Evolutionary conservation across 306 rosid species (phyloP), one percentile per base, ranked within the genome.

Genomic region (Dryas octopetala): DNA sequence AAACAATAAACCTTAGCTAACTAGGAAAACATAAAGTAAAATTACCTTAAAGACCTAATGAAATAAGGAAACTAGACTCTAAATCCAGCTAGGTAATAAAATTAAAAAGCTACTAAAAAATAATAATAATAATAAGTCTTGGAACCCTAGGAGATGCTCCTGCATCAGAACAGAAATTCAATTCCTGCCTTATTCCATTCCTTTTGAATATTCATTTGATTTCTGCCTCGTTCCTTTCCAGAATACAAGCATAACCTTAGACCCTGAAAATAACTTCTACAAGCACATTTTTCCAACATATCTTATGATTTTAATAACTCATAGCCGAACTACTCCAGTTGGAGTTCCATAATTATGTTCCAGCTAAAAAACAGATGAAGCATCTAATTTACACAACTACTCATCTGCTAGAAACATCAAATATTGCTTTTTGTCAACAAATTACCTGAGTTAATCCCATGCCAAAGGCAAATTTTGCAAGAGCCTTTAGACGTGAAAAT

Each of bases 401-500:
- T 40, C 46, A 15, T 23, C 67, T 13, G 12, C 78, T 66, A 47
- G 65, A 47, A 57, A 63, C 28, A 8, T n/a, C 5, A 45, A 23
- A 12, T 44, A 45, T 51, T 60, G 16, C 17, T 63, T 72, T 26
- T 74, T 67, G 59, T 68, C 69, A 80, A 78, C 17, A 67, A 23
- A 78, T 73, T 90, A 95, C 99, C 99, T 95, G 99, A 74, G 97
- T 82, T 81, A 95, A 85, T 74, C 99, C 99, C 97, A 95, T 82
- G 78, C 92, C 99, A 41, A 95, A 95, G 68, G 99, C 97, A 88
- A 80, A 95, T 85, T 88, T 92, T 62, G 99, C 99, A 73, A 95
- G 99, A 73, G 99, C 99, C 85, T 95, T 95, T 68, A 95, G 84
- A 75, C 99, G 99, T 62, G 97, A 97, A 74, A 95, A 85, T 65